A percentile compares a stretch with the other conserved stretches of the same genome.
phyloP scores from a whole-genome alignment of 2,329 filamentous ascomycete genomes.

The Phialocephala subalpina region DNA sequence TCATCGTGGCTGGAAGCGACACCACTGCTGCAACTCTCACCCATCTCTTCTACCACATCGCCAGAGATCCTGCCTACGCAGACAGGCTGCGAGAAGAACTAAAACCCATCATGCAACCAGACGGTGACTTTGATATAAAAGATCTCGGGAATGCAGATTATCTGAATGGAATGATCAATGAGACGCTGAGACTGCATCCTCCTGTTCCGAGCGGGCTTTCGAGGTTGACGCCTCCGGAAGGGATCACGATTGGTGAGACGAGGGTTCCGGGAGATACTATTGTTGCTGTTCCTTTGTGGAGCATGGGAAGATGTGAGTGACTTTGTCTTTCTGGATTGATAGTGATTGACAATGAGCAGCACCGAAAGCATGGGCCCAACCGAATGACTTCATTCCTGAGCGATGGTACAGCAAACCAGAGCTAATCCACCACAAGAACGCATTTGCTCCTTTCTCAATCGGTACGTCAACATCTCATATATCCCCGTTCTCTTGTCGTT shows the following conservation, averaged over 20 bases:
- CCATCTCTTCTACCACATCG: slow-evolving; percentile 47
- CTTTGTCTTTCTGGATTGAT: background rate
- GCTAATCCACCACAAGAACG: slow-evolving; percentile 35
- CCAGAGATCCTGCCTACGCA: slow-evolving; percentile 19
- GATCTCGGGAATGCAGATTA: slow-evolving; percentile 30
- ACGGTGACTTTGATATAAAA: background rate
- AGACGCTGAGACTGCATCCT: slow-evolving; percentile 48
- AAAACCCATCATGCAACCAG: background rate
- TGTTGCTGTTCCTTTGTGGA: slow-evolving; percentile 17
- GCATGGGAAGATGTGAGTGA: slow-evolving; percentile 34
- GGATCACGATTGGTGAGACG: slow-evolving; percentile 37
- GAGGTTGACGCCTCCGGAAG: slow-evolving; percentile 47
- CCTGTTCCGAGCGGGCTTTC: slow-evolving; percentile 46
- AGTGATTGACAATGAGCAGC: background rate
- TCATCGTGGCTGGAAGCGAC: slow-evolving; percentile 49
- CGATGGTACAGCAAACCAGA: slow-evolving; percentile 35
- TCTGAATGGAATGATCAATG: slow-evolving; percentile 49
- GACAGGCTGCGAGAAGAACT: slow-evolving; percentile 23
- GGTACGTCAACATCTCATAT: slow-evolving; percentile 35
- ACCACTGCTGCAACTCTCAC: slow-evolving; percentile 49
- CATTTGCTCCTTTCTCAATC: slow-evolving; percentile 41
- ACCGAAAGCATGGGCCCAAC: slow-evolving; percentile 11
- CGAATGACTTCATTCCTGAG: slow-evolving; percentile 34
- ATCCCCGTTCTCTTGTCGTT: background rate
- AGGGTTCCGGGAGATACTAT: slow-evolving; percentile 20